A percentile compares a stretch with the other conserved stretches of the same genome.
Evolutionary conservation across 2,329 filamentous ascomycete genomes (phyloP).

Genomic region (Ophiostoma populinum): DNA sequence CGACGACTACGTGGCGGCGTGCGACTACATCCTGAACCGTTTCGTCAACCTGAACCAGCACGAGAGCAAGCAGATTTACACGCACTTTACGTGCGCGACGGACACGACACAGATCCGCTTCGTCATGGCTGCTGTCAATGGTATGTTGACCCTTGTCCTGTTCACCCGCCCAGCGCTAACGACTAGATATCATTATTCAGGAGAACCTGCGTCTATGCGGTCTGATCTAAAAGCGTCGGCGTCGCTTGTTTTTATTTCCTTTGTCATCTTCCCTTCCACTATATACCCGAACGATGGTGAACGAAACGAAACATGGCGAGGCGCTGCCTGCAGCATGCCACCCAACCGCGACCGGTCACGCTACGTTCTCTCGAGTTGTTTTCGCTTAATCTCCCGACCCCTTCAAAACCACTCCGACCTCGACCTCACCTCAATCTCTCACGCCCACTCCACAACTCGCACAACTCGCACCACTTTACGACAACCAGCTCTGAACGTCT

Average conservation of each 20-base stretch:
- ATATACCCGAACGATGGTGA: constrained; percentile 10
- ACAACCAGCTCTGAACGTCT: constrained; percentile 15
- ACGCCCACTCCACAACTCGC: background rate
- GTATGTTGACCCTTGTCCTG: constrained; percentile 24
- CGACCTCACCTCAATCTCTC: background rate
- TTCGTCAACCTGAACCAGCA: constrained; percentile 98
- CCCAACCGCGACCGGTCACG: too few relatives aligned
- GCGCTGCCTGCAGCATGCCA: background rate
- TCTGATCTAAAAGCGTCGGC: constrained; percentile 10
- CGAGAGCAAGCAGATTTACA: constrained; percentile 99
- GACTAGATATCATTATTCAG: constrained; percentile 94
- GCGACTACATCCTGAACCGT: constrained; percentile 96
- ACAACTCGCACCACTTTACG: constrained; percentile 15
- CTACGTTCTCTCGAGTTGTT: too few relatives aligned
- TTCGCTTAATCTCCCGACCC: too few relatives aligned
- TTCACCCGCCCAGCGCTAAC: constrained; percentile 23
- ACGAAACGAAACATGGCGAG: constrained; percentile 1
- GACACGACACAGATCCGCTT: constrained; percentile 98
- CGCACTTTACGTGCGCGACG: constrained; percentile 96
- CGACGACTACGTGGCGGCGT: constrained; percentile 86
- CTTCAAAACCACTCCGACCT: too few relatives aligned
- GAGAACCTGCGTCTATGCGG: constrained; percentile 62
- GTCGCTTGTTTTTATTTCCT: constrained; percentile 5
- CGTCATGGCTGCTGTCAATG: constrained; percentile 98
- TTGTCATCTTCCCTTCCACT: constrained; percentile 5